Conservation (phyloP, 192 early-diverging fungal genomes). For the Chytriomyces sp. region DNA sequence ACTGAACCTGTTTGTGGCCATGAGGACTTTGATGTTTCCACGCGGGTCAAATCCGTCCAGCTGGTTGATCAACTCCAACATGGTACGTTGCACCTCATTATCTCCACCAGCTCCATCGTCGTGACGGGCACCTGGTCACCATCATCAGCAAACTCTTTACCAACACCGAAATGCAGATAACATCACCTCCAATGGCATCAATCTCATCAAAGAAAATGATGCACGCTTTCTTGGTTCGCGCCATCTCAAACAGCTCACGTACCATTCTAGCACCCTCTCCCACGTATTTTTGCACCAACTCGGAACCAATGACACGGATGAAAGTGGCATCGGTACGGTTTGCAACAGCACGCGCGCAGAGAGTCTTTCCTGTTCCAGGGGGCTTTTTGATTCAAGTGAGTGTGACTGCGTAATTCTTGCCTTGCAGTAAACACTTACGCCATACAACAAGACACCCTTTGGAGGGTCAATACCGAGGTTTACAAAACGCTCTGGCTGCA, state of each 20-base stretch:
- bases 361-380: conserved; percentile 94
- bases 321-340: conserved; percentile 99
- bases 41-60: conserved; percentile 99
- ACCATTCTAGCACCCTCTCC: conserved; percentile 99
- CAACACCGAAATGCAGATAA: not conserved
- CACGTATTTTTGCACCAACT: conserved; percentile 99
- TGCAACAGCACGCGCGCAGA: conserved; percentile 97
- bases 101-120: conserved; percentile 99
- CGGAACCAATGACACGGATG: conserved; percentile 99
- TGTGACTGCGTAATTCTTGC: too few relatives aligned
- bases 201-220: conserved; percentile 99
- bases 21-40: conserved; percentile 99
- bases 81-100: conserved; percentile 99
- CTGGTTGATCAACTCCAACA: conserved; percentile 99
- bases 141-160: conserved; percentile 4
- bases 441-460: conserved; percentile 97
- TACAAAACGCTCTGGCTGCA: conserved; percentile 91
- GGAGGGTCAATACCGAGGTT: conserved; percentile 99
- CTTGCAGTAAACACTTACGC: conserved; percentile 69
- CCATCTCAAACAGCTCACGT: conserved; percentile 99
- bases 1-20: conserved; percentile 89
- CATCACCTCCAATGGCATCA: conserved; percentile 89
- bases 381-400: too few relatives aligned
- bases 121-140: conserved; percentile 77
- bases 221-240: conserved; percentile 98